Conservation (phyloP, 1,284 basidiomycete genomes). For the Cerioporus squamosus region DNA sequence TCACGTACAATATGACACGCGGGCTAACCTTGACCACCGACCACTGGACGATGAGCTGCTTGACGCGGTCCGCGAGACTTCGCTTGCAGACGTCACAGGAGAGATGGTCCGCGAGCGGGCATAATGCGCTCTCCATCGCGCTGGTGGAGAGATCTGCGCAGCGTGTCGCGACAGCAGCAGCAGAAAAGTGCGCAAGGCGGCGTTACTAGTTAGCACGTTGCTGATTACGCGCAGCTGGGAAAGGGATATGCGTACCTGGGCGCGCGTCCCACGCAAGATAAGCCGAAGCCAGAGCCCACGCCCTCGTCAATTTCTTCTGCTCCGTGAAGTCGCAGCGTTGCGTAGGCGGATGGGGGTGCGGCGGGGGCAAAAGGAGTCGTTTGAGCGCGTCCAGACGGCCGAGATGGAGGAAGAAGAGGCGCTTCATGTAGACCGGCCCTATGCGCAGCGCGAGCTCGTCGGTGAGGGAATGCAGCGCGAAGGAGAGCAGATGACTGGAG, state of each 20-base stretch:
- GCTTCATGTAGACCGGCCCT: conserved; percentile 42
- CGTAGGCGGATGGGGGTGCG: conserved; percentile 41
- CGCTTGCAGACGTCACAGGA: conserved; percentile 56
- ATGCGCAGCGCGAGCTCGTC: conserved; percentile 40
- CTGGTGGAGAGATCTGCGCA: conserved; percentile 41
- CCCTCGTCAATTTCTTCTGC: conserved; percentile 44
- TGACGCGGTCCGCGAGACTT: conserved; percentile 66
- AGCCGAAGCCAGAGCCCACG: conserved; percentile 44
- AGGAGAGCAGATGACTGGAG: conserved; percentile 40
- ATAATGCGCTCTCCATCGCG: conserved; percentile 40
- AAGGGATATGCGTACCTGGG: conserved; percentile 33
- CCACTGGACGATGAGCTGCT: conserved; percentile 74
- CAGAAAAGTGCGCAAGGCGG: neutral
- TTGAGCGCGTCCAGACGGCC: conserved; percentile 44
- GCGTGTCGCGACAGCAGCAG: too few relatives aligned
- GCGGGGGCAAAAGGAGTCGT: conserved; percentile 42
- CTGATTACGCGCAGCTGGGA: neutral
- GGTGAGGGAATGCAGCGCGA: conserved; percentile 36
- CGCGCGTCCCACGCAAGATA: conserved; percentile 45
- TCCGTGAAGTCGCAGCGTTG: conserved; percentile 39
- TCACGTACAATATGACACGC: neutral
- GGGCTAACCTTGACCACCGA: conserved; percentile 68
- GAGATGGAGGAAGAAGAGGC: conserved; percentile 46
- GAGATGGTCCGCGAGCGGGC: conserved; percentile 39
- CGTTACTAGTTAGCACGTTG: neutral